These are phyloP conservation scores for Noccaea caerulescens DNA, from an alignment of 345 rosid genomes.

Conservation along the genomic window DNA sequence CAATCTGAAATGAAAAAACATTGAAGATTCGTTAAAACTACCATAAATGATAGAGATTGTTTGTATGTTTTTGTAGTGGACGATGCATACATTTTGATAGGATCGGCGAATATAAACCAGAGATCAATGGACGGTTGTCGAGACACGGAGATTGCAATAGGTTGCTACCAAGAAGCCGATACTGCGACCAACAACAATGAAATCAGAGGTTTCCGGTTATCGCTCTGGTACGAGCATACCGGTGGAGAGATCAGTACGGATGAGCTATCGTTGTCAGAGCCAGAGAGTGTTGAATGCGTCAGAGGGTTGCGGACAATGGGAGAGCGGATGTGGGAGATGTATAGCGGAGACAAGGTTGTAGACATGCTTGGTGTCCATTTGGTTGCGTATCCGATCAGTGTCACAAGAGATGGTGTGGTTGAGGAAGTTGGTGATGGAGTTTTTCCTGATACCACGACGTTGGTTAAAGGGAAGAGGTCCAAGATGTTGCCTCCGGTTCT, in stretches of 20 bases:
- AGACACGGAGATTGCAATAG: conserved; percentile 88
- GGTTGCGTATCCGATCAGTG: conserved; percentile 63
- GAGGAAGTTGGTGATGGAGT: conserved; percentile 54
- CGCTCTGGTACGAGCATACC: conserved; percentile 80
- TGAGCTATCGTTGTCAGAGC: conserved; percentile 46
- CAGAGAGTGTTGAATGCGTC: conserved; percentile 68
- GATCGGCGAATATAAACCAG: conserved; percentile 87
- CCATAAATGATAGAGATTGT: not conserved
- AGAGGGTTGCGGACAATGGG: conserved; percentile 53
- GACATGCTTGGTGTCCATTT: conserved; percentile 85
- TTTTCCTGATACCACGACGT: conserved; percentile 80
- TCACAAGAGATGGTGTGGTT: conserved; percentile 59
- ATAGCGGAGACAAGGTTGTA: conserved; percentile 60
- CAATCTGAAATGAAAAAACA: conserved; percentile 15
- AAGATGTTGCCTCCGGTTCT: conserved; percentile 65
- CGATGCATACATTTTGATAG: conserved; percentile 65
- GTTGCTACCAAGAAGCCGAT: conserved; percentile 67
- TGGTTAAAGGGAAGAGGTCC: conserved; percentile 74
- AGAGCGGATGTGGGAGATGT: conserved; percentile 75
- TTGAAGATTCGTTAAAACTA: not conserved
- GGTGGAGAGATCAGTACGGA: conserved; percentile 50
- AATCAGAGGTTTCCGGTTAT: conserved; percentile 60
- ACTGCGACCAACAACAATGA: conserved; percentile 36
- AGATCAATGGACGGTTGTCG: conserved; percentile 89
- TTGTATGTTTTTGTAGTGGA: conserved; percentile 56